Evolutionary conservation across 2,329 filamentous ascomycete species (phyloP), one percentile per base, ranked within the genome.

Genomic region (Fusarium hainanense): DNA sequence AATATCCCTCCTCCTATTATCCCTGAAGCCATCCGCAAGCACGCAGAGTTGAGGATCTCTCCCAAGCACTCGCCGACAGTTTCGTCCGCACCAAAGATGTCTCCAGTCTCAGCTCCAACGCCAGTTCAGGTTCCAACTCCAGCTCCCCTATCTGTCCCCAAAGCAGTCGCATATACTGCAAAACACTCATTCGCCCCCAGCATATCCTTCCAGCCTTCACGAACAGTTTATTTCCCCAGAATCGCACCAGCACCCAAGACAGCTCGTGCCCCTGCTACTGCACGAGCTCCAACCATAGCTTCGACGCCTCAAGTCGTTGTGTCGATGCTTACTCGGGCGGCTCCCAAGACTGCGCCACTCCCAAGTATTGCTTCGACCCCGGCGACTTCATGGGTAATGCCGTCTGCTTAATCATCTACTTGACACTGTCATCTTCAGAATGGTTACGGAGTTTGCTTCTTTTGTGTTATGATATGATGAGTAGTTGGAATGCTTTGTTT

Each of bases 231-330:
- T 10, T 32, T 44, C 6, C 66, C 67, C 9, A 34, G 21, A 2
- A 71, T 54, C 6, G 64, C 68, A 12, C 55, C 49, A 2, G 42
- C 60, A 10, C 68, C 68, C 16, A 37, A 52, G 28, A 71, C 48
- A 21, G 61, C 32, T 18, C 47, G 42, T 7, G 44, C 69, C 7
- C 69, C 69, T 6, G 28, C 10, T 7, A 69, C 63, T 3, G 64
- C 56, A 6, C 60, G 50, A 13, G 56, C 68, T 5, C 69, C 69
- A 0, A 16, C 46, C 18, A 69, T 71, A 13, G 69, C 51, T 3
- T 47, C 42, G 3, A 58, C 37, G 14, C 65, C 69, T 11, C 47
- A 59, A n/a, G 44, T 69, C 8, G 66, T 69, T 37, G 55, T 55
- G 28, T 62, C 59, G 4, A 68, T 58, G 56, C 48, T 66, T 4